A percentile compares a stretch with the other conserved stretches of the same genome.
phyloP scores from a whole-genome alignment of 1,284 basidiomycete genomes.

The Rhodotorula sp. region DNA sequence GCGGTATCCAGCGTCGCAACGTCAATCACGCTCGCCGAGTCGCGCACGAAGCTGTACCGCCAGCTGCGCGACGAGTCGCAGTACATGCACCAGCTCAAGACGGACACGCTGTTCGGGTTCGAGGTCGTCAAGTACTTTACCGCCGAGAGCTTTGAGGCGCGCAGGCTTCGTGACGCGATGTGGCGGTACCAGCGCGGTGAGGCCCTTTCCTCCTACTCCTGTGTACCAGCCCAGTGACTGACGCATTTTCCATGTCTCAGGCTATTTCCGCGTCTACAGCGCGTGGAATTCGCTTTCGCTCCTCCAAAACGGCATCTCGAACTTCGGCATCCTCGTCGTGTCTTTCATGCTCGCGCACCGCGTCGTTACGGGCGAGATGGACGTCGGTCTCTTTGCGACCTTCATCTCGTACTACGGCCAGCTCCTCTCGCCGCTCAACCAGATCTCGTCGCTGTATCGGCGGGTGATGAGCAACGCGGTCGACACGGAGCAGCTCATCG shows the following conservation, averaged over 20 bases:
- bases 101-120: slow-evolving; percentile 60
- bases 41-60: slow-evolving; percentile 58
- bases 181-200: slow-evolving; percentile 64
- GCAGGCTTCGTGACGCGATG: slow-evolving; percentile 71
- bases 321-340: slow-evolving; percentile 72
- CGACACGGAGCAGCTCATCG: slow-evolving; percentile 73
- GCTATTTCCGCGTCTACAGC: slow-evolving; percentile 59
- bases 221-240: too few relatives aligned
- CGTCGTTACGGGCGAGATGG: slow-evolving; percentile 58
- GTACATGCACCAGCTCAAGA: slow-evolving; percentile 32
- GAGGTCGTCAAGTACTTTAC: slow-evolving; percentile 38
- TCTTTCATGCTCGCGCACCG: slow-evolving; percentile 71
- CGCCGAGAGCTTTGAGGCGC: slow-evolving; percentile 75
- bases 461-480: slow-evolving; percentile 48
- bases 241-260: slow-evolving; percentile 6
- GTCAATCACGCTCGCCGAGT: slow-evolving; percentile 55
- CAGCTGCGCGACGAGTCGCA: slow-evolving; percentile 41
- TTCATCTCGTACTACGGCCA: slow-evolving; percentile 47
- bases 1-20: slow-evolving; percentile 57
- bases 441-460: slow-evolving; percentile 60
- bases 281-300: slow-evolving; percentile 30
- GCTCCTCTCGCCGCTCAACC: slow-evolving; percentile 62
- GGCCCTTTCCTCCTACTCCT: too few relatives aligned
- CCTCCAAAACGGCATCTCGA: slow-evolving; percentile 67
- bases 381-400: slow-evolving; percentile 55